Base-by-base conservation (phyloP, 345 rosid species). In the Turnera subulata region DNA sequence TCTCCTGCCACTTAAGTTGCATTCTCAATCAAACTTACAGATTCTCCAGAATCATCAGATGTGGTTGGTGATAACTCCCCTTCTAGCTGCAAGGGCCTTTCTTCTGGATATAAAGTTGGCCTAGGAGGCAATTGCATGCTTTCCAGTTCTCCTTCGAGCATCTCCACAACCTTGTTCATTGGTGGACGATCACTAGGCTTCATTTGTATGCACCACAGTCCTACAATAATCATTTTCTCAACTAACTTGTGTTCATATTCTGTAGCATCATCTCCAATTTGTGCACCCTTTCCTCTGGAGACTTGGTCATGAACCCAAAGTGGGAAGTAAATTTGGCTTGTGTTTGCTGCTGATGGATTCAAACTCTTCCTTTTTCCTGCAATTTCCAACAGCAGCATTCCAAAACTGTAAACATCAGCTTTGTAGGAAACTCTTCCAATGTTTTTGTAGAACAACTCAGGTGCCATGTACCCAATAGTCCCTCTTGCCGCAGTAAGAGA, bases 121-220 rank as follows among this genome's bases (percentile, higher is more conserved):
- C 14, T 49, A 1, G 53, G 53, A 23, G 33, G 53, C 19, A 24
- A 8, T 23, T 49, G 17, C 33, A 49, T n/a, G n/a, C 29, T 49
- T 23, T 24, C 33, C 53, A 24, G 1, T 5, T 49, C 53, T 49
- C 33, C 53, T 49, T 49, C 53, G 23, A 49, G 53, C 53, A 49
- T 49, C 53, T 49, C 53, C 53, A 49, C 35, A 1, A 49, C 53
- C 6, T 49, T 8, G 18, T 49, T 49, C 53, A 49, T 49, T 6
- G 18, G 17, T 0, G 53, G 53, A 0, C 53, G 53, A 49, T 49
- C 13, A 7, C 6, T 1, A 24, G 37, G 53, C 1, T 50, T 50
- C 53, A 7, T 24, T 24, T 6, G 35, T 50, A 50, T 24, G 26
- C 35, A 50, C 35, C 53, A 50, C 37, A 50, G 23, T 17, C 53